phyloP scores from a whole-genome alignment of 108 stramenopile species.

The Skeletonema menzelii region DNA sequence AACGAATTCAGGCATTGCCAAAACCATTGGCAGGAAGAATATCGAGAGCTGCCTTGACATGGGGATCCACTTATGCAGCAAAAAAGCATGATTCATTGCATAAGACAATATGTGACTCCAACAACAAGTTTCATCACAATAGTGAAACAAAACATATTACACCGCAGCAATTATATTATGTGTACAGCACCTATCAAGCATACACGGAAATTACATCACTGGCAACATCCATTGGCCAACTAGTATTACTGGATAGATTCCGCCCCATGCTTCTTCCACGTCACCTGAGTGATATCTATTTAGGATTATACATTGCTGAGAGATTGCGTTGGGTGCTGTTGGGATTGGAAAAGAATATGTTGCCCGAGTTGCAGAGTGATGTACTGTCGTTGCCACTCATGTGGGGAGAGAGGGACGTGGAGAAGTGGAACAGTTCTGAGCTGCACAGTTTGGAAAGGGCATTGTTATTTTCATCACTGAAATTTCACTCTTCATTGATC shows the following conservation, averaged over 20 bases:
- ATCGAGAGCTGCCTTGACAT: conserved; percentile 43
- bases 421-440: conserved; percentile 10
- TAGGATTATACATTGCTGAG: conserved; percentile 63
- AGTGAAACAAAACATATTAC: not conserved
- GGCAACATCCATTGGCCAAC: conserved; percentile 22
- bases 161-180: conserved; percentile 9
- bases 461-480: conserved; percentile 21
- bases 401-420: not conserved
- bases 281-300: conserved; percentile 77
- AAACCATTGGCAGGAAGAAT: conserved; percentile 79
- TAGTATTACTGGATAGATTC: conserved; percentile 85
- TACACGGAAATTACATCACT: conserved; percentile 30
- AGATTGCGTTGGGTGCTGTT: conserved; percentile 27
- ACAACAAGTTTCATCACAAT: not conserved
- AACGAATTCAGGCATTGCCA: conserved; percentile 44
- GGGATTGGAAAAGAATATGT: conserved; percentile 8
- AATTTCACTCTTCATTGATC: conserved; percentile 8
- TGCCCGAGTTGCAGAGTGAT: not conserved
- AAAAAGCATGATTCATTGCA: not conserved
- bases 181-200: conserved; percentile 10
- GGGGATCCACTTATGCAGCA: conserved; percentile 42
- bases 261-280: conserved; percentile 85
- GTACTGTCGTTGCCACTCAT: not conserved
- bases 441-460: conserved; percentile 18
- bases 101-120: not conserved